These are phyloP conservation scores for Schizothecium vesticola DNA, from an alignment of 495 filamentous ascomycete species.

Conservation along the genomic window DNA sequence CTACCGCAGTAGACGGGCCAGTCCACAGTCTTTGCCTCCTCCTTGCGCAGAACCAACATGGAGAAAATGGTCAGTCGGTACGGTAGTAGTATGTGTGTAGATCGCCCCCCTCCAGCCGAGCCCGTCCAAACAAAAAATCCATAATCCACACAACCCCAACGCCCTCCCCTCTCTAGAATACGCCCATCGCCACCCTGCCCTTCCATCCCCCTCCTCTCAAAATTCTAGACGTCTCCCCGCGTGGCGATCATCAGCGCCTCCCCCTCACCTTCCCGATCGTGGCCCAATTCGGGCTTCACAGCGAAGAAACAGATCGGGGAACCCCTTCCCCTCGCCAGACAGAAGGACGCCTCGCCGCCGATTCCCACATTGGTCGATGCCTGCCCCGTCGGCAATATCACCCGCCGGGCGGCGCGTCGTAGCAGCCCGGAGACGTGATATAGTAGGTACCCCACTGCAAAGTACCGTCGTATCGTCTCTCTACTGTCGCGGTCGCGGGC, in stretches of 20 bases:
- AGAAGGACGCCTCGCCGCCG: not conserved
- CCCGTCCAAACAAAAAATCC: not conserved
- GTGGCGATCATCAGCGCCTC: not conserved
- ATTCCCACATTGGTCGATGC: not conserved
- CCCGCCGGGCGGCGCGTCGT: not conserved
- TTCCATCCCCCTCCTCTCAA: not conserved
- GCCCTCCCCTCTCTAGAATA: not conserved
- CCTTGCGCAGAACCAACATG: not conserved
- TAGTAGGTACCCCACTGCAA: not conserved
- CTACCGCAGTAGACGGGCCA: too few relatives aligned
- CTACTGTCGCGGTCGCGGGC: too few relatives aligned
- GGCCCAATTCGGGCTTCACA: not conserved
- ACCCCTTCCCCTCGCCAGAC: not conserved
- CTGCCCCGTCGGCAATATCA: not conserved
- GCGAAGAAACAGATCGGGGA: not conserved
- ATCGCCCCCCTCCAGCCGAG: not conserved
- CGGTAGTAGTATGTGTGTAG: not conserved
- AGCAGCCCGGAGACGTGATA: not conserved
- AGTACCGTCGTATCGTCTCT: not conserved
- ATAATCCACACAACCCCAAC: not conserved
- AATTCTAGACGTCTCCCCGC: not conserved
- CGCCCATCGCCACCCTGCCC: not conserved
- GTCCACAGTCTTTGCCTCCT: not conserved
- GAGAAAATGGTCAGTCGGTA: not conserved
- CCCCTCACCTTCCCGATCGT: not conserved